phyloP scores from a whole-genome alignment of 495 filamentous ascomycete species.

The Xylaria castorea region DNA sequence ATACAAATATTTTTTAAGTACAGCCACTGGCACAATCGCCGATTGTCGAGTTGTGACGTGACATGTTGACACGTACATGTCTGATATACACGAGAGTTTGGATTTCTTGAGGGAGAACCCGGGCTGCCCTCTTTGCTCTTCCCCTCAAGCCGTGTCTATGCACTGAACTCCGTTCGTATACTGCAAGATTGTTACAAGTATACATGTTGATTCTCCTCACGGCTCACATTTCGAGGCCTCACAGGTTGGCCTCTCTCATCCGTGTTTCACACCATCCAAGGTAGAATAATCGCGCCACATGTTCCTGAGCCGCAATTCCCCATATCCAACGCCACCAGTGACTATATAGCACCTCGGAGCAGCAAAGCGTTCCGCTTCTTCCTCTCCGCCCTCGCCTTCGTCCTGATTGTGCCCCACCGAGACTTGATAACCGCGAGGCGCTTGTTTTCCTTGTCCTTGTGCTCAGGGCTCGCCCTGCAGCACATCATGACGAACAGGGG shows the following conservation, averaged over 20 bases:
- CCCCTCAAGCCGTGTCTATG: constrained; percentile 11
- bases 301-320: too few relatives aligned
- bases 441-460: constrained; percentile 45
- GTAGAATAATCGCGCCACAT: background rate
- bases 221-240: background rate
- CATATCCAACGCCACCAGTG: background rate
- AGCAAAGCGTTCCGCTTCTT: constrained; percentile 68
- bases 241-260: background rate
- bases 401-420: constrained; percentile 75
- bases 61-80: constrained; percentile 6
- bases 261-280: background rate
- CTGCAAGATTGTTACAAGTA: background rate
- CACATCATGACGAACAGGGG: constrained; percentile 73
- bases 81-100: constrained; percentile 20
- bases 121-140: background rate
- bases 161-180: background rate
- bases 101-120: background rate
- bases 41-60: constrained; percentile 5
- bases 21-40: background rate
- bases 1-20: constrained; percentile 3
- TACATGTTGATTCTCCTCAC: constrained; percentile 13
- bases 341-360: constrained; percentile 56
- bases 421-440: constrained; percentile 65
- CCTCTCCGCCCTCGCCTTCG: constrained; percentile 76
- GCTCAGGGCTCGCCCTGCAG: constrained; percentile 47